phyloP scores from a whole-genome alignment of 768 basidiomycete species.

The Neoboletus subvelutipes region DNA sequence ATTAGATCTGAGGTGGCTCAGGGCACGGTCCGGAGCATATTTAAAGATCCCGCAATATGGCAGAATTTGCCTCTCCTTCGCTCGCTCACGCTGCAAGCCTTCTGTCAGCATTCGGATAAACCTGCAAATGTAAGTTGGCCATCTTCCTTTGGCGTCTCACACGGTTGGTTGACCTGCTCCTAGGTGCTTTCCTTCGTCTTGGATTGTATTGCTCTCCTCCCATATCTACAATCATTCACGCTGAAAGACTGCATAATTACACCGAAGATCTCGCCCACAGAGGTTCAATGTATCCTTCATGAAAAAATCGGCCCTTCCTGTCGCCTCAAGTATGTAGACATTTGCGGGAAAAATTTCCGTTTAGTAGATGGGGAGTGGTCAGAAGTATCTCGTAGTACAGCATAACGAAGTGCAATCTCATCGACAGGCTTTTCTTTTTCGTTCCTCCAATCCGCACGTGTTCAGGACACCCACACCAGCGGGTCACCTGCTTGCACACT shows the following conservation, averaged over 20 bases:
- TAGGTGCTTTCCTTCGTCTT: neutral
- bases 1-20: rapidly evolving
- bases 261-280: neutral
- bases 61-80: conserved; percentile 2
- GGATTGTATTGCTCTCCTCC: neutral
- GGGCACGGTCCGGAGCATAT: neutral
- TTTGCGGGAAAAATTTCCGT: neutral
- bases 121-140: neutral
- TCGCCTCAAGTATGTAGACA: neutral
- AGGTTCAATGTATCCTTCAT: neutral
- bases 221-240: neutral
- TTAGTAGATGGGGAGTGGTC: conserved; percentile 12
- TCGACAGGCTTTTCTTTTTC: neutral
- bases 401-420: neutral
- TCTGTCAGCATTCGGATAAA: too few relatives aligned
- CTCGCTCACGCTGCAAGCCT: conserved; percentile 3
- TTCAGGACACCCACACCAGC: conserved; percentile 36
- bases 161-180: neutral
- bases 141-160: neutral
- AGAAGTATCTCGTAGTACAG: neutral
- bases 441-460: neutral
- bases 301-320: neutral
- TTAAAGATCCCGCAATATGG: conserved; percentile 2
- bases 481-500: conserved; percentile 48
- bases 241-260: neutral